Conservation (phyloP, 2,329 filamentous ascomycete genomes). For the Fusarium tjaetaba region DNA sequence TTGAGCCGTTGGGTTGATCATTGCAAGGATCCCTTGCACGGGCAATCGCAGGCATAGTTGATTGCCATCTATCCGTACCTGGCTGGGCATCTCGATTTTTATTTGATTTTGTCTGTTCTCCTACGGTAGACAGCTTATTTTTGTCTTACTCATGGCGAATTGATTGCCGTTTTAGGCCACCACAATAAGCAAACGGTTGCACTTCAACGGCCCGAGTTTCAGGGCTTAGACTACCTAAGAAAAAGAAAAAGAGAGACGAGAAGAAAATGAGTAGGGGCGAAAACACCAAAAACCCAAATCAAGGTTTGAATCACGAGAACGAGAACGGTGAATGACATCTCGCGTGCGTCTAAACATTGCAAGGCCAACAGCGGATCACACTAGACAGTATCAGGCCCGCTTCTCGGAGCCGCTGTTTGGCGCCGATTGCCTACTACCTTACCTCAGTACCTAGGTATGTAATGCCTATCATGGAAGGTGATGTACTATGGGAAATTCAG, state of each 20-base stretch:
- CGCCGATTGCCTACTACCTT: background rate
- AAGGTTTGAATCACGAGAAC: slow-evolving; percentile 12
- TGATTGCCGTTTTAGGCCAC: slow-evolving; percentile 5
- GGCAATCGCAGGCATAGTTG: slow-evolving; percentile 2
- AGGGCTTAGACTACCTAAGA: background rate
- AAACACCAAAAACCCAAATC: background rate
- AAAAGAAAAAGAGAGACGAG: background rate
- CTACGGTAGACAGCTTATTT: background rate
- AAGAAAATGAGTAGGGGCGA: background rate
- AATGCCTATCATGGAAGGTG: slow-evolving; percentile 4
- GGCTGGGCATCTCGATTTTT: background rate
- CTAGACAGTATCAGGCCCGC: background rate
- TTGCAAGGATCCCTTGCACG: slow-evolving; percentile 5
- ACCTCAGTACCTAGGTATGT: background rate
- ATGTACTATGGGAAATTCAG: background rate
- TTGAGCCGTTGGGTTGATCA: slow-evolving; percentile 25
- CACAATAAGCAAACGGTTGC: background rate
- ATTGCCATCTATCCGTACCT: background rate
- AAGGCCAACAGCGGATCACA: background rate
- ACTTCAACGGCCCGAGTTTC: background rate
- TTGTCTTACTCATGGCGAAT: background rate
- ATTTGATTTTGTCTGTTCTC: background rate
- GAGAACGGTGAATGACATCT: slow-evolving; percentile 12
- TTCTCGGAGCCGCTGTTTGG: slow-evolving; percentile 23
- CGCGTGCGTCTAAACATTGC: slow-evolving; percentile 7